Evolutionary conservation across 2,329 filamentous ascomycete species (phyloP).

Genomic region (Bipolaris victoriae): DNA sequence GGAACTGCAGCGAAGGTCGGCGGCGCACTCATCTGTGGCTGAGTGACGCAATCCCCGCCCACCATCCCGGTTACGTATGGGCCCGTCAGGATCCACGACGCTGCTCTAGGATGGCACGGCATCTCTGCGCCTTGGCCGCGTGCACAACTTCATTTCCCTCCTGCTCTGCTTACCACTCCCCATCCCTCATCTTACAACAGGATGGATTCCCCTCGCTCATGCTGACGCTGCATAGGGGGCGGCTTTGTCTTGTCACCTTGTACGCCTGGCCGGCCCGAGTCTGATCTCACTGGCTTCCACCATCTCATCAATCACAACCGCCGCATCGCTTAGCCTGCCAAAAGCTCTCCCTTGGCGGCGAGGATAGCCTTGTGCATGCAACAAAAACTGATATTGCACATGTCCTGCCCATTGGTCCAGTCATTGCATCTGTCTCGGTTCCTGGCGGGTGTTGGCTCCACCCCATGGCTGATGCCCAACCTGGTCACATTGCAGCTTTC

Average conservation of each 20-base stretch:
- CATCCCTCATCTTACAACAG: no score
- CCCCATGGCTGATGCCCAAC: not conserved
- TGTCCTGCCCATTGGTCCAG: conserved; percentile 13
- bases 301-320: not conserved
- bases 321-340: conserved; percentile 10
- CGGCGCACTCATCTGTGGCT: conserved; percentile 29
- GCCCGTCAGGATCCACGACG: conserved; percentile 2
- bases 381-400: not conserved
- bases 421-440: not conserved
- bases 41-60: conserved; percentile 28
- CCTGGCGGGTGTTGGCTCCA: not conserved
- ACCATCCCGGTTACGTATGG: conserved; percentile 11
- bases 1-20: conserved; percentile 22
- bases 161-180: not conserved
- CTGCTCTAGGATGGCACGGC: conserved; percentile 21
- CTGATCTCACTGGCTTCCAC: not conserved
- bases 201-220: no score
- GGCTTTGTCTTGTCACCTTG: not conserved
- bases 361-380: conserved; percentile 3
- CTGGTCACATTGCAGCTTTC: not conserved
- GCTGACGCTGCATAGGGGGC: no score
- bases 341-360: conserved; percentile 11
- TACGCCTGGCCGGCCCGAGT: not conserved
- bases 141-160: not conserved
- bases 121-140: conserved; percentile 20